These are phyloP conservation scores for Colletotrichum sp. DNA, from an alignment of 2,329 filamentous ascomycete species.

Conservation along the genomic window DNA sequence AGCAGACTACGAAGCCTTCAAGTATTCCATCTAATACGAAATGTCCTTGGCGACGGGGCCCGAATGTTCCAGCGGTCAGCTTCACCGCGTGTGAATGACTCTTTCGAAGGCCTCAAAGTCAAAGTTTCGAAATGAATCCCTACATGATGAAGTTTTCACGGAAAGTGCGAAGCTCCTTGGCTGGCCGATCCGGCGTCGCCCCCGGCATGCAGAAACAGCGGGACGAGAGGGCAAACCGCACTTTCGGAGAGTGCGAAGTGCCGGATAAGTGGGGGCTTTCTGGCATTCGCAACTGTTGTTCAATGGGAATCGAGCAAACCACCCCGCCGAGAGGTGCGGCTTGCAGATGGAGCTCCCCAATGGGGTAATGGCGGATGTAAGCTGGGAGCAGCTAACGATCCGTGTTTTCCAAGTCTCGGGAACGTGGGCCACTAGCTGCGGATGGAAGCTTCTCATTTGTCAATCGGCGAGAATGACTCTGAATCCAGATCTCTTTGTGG, in stretches of 20 bases:
- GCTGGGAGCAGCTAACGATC: not conserved
- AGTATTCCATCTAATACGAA: not conserved
- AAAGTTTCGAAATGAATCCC: not conserved
- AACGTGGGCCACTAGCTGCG: not conserved
- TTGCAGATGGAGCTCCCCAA: not conserved
- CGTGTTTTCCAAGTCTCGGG: not conserved
- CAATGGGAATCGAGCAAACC: not conserved
- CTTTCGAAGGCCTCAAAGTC: not conserved
- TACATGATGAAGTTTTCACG: not conserved
- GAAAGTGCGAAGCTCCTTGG: not conserved
- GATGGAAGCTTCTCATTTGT: not conserved
- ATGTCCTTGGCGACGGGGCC: not conserved
- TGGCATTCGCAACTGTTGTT: not conserved
- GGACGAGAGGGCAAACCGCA: not conserved
- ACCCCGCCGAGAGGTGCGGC: not conserved
- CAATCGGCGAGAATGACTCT: not conserved
- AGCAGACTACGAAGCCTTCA: not conserved
- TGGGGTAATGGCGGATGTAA: not conserved
- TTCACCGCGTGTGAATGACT: not conserved
- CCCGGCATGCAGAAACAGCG: not conserved
- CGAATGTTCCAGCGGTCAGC: not conserved
- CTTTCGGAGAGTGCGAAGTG: slow-evolving; percentile 13
- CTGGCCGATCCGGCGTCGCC: not conserved
- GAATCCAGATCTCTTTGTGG: not conserved
- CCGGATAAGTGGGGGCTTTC: not conserved